Evolutionary conservation across 768 basidiomycete genomes (phyloP).

Genomic region (Dacryopinax spathularia): DNA sequence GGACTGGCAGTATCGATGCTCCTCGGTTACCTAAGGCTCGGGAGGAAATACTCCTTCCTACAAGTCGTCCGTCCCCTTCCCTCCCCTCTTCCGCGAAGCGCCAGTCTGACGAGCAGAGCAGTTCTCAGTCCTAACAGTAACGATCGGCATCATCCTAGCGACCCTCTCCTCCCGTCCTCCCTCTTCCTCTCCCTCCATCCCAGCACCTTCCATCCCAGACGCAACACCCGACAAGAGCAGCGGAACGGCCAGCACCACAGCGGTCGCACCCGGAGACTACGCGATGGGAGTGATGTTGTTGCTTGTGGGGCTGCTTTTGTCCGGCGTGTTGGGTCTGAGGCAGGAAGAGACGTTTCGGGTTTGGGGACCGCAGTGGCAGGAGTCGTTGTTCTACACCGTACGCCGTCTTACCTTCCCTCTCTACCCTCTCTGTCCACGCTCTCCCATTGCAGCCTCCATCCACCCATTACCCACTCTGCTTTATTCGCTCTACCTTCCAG

Average conservation of each 20-base stretch:
- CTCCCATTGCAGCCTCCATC: too few relatives aligned
- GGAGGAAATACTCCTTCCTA: constrained; percentile 40
- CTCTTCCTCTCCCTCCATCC: constrained; percentile 17
- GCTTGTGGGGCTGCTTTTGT: constrained; percentile 47
- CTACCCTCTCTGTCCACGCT: not conserved
- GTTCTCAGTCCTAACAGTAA: constrained; percentile 53
- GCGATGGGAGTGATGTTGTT: constrained; percentile 56
- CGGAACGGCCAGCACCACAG: not conserved
- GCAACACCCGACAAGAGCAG: constrained; percentile 27
- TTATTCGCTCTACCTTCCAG: too few relatives aligned
- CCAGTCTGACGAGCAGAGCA: constrained; percentile 18
- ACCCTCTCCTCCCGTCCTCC: constrained; percentile 46
- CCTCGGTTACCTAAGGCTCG: constrained; percentile 45
- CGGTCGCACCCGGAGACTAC: constrained; percentile 26
- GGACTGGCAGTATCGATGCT: constrained; percentile 67
- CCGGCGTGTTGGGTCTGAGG: constrained; percentile 52
- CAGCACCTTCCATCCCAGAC: not conserved
- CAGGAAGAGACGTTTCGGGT: constrained; percentile 62
- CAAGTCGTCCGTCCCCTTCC: constrained; percentile 37
- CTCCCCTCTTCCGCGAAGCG: not conserved
- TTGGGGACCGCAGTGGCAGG: constrained; percentile 70
- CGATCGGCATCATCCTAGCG: constrained; percentile 54
- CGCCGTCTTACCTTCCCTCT: constrained; percentile 11
- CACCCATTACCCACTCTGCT: too few relatives aligned
- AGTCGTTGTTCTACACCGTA: constrained; percentile 75